Conservation (phyloP, 148 eudicot species). For the Heliosperma pusillum region DNA sequence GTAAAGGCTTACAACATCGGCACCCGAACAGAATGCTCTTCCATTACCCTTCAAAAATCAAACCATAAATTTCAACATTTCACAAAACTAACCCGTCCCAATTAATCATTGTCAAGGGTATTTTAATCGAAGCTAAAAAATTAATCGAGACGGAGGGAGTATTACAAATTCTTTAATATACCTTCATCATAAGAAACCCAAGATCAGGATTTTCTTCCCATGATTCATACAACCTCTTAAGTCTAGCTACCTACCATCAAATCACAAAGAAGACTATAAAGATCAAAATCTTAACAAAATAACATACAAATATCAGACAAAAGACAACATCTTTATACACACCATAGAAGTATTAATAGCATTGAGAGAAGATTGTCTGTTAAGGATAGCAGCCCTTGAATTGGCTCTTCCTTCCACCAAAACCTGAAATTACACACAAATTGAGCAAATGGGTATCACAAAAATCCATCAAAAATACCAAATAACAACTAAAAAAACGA, state of each 20-base stretch:
- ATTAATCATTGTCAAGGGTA: too few relatives aligned
- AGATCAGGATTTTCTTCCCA: slow-evolving; percentile 95
- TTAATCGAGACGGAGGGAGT: too few relatives aligned
- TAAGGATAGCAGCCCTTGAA: slow-evolving; percentile 75
- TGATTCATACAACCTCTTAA: slow-evolving; percentile 70
- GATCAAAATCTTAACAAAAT: not conserved
- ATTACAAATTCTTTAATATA: slow-evolving; percentile 20
- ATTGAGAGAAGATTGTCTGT: slow-evolving; percentile 77
- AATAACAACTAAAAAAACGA: not conserved
- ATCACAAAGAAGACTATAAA: not conserved
- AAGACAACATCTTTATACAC: slow-evolving; percentile 9
- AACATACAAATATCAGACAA: not conserved
- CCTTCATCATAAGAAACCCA: slow-evolving; percentile 89
- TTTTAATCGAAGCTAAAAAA: too few relatives aligned
- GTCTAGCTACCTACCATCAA: slow-evolving; percentile 54
- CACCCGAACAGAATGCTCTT: slow-evolving; percentile 79
- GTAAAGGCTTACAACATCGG: slow-evolving; percentile 63
- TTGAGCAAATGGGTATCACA: not conserved
- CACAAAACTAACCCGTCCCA: not conserved
- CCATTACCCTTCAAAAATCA: slow-evolving; percentile 60
- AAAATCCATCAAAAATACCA: not conserved
- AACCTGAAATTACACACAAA: slow-evolving; percentile 47
- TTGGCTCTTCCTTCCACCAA: slow-evolving; percentile 85
- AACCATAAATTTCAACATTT: slow-evolving; percentile 18
- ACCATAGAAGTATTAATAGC: slow-evolving; percentile 73